Evolutionary conservation across 805 yeast genomes (phyloP).

Genomic region (Ogataea degrootiae): DNA sequence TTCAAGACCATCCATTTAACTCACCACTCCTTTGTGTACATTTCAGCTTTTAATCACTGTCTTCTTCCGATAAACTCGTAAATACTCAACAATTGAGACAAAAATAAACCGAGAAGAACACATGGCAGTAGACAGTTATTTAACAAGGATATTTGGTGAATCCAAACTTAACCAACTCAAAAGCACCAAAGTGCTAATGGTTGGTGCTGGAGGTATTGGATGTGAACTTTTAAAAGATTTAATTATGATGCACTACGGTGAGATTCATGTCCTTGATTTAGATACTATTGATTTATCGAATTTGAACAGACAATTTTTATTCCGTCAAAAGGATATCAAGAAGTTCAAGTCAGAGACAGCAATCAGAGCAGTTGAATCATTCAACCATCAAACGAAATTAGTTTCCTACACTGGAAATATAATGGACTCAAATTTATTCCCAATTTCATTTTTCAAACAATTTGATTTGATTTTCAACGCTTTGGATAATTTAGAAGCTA

Average conservation of each 20-base stretch:
- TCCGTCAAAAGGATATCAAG: constrained; percentile 85
- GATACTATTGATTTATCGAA: constrained; percentile 94
- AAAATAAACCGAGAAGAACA: neutral
- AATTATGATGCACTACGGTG: constrained; percentile 75
- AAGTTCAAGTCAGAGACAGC: constrained; percentile 85
- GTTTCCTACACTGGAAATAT: constrained; percentile 84
- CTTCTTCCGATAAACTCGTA: neutral
- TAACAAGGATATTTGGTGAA: constrained; percentile 41
- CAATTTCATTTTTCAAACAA: constrained; percentile 69
- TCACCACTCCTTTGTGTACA: no score
- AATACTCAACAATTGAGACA: neutral
- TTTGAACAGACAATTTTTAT: constrained; percentile 87
- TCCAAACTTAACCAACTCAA: constrained; percentile 27
- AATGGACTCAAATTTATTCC: constrained; percentile 68
- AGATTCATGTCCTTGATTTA: constrained; percentile 86
- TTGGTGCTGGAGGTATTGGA: constrained; percentile 97
- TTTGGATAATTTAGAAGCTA: constrained; percentile 86
- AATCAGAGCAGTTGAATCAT: constrained; percentile 69
- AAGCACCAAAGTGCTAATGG: constrained; percentile 62
- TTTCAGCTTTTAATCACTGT: neutral
- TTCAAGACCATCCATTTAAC: no score
- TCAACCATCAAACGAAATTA: constrained; percentile 61
- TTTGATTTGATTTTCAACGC: constrained; percentile 87
- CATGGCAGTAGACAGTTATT: constrained; percentile 25
- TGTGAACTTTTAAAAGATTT: constrained; percentile 84